A percentile compares a stretch with the other conserved stretches of the same genome.
Conservation (phyloP, 176 grass and related monocot genomes). For the Triticum monococcum region DNA sequence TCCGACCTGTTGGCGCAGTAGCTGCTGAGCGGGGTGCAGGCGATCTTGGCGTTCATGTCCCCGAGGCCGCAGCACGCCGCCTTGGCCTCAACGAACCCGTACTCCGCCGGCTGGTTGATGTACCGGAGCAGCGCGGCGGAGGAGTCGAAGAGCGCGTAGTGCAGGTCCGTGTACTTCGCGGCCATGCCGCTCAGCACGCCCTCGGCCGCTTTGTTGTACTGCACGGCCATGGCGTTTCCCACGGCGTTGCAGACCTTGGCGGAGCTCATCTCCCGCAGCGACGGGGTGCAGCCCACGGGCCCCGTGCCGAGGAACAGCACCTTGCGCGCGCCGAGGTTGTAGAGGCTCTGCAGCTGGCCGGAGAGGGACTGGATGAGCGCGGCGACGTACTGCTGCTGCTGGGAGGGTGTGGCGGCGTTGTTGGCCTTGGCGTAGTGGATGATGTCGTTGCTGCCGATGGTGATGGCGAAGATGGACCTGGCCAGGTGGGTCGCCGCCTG, state of each 20-base stretch:
- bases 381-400: slow-evolving; percentile 45
- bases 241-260: slow-evolving; percentile 39
- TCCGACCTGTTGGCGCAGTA: not conserved
- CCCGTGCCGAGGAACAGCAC: slow-evolving; percentile 65
- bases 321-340: slow-evolving; percentile 73
- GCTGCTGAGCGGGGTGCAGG: slow-evolving; percentile 29
- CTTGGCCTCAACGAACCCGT: not conserved
- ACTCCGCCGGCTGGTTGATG: not conserved
- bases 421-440: slow-evolving; percentile 61
- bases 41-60: slow-evolving; percentile 72
- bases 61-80: slow-evolving; percentile 29
- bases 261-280: slow-evolving; percentile 54
- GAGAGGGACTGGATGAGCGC: slow-evolving; percentile 46
- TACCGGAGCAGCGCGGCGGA: not conserved
- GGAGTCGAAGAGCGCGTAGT: not conserved
- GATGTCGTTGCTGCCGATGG: slow-evolving; percentile 93
- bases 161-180: slow-evolving; percentile 22
- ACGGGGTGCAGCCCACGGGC: slow-evolving; percentile 69
- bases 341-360: slow-evolving; percentile 64
- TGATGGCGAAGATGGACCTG: slow-evolving; percentile 71
- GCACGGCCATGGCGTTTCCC: slow-evolving; percentile 46
- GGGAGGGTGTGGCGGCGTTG: not conserved
- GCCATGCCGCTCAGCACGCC: slow-evolving; percentile 40
- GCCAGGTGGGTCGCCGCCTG: slow-evolving; percentile 50
- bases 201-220: slow-evolving; percentile 57